Conservation (phyloP, 495 filamentous ascomycete genomes). For the Penicillium macrosclerotiorum region DNA sequence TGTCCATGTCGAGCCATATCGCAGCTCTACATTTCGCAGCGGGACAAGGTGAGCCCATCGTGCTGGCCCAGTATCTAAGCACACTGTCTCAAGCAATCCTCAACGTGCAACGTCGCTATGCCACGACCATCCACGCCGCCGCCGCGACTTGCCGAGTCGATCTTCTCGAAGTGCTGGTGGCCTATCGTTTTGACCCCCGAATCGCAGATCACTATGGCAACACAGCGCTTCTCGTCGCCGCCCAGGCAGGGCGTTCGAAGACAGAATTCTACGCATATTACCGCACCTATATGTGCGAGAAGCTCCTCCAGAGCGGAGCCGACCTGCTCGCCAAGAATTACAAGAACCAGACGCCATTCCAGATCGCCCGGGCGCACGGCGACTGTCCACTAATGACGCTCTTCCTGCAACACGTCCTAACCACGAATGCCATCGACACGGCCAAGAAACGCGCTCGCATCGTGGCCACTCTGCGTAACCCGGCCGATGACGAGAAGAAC, state of each 20-base stretch:
- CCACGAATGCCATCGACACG: neutral
- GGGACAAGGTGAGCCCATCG: neutral
- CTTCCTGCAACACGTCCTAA: slow-evolving; percentile 1
- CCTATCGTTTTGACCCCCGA: neutral
- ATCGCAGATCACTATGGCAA: neutral
- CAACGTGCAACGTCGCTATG: neutral
- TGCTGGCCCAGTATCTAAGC: slow-evolving; percentile 1
- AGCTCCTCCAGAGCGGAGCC: slow-evolving; percentile 1
- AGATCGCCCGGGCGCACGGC: slow-evolving; percentile 1
- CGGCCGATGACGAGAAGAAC: neutral
- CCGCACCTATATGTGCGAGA: slow-evolving; percentile 9
- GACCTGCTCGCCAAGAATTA: neutral
- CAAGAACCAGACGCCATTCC: neutral
- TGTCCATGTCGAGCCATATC: neutral
- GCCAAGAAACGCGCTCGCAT: neutral
- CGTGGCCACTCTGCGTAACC: slow-evolving; percentile 1
- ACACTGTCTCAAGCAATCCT: neutral
- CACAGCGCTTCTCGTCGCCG: slow-evolving; percentile 6
- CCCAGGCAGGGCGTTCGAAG: neutral
- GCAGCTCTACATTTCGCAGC: slow-evolving; percentile 4
- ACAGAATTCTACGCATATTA: neutral
- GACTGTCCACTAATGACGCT: slow-evolving; percentile 13
- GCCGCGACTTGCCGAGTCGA: slow-evolving; percentile 1
- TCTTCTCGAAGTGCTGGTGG: slow-evolving; percentile 2
- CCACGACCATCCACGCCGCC: slow-evolving; percentile 2